Base-by-base conservation (phyloP, 2,329 filamentous ascomycete genomes). In the Paradendryphiella salina region DNA sequence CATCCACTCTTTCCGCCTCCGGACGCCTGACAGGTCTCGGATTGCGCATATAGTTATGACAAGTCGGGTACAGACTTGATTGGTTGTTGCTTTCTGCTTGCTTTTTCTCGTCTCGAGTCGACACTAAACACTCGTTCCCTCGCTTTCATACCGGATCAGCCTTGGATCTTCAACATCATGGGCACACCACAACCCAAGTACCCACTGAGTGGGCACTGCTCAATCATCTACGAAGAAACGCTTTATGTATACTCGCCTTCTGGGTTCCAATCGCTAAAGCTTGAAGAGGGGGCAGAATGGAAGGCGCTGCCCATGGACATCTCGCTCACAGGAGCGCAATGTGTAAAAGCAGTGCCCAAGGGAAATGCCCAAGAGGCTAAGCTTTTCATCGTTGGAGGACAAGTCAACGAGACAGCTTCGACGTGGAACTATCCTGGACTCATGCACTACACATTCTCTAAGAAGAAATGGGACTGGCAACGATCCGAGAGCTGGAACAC, bases 341-440 rank as follows among this genome's bases (percentile, higher is more conserved):
- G 93, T 73, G 87, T 96, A 17, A 85, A 85, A 47, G 85, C 85
- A 31, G 82, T 80, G 18, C 80, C 86, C 7, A 73, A 76, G 17
- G 80, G 80, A 15, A 80, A 88, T 56, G 69, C 79, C 14, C 76
- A 78, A 33, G 75, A 82, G 43, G 80, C 86, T 4, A 87, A 82
- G 20, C 79, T 96, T 23, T 96, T 87, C 68, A 81, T 96, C 38
- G 84, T 97, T 31, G 93, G 93, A 61, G 93, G 93, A 46, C 67
- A 71, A 14, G 59, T 63, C 21, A 73, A 72, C 26, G 67, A 59
- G 40, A 72, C 72, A 5, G 66, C 64, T 8, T 55, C 64, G 8
- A 48, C 51, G 3, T 70, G 79, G 50, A 75, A 79, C 13, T 95
- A 94, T 67, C 76, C 82, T 8, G 93, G 93, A 9, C 72, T 97